Evolutionary conservation across 2,329 filamentous ascomycete genomes (phyloP).

Genomic region (Colletotrichum acutatum): DNA sequence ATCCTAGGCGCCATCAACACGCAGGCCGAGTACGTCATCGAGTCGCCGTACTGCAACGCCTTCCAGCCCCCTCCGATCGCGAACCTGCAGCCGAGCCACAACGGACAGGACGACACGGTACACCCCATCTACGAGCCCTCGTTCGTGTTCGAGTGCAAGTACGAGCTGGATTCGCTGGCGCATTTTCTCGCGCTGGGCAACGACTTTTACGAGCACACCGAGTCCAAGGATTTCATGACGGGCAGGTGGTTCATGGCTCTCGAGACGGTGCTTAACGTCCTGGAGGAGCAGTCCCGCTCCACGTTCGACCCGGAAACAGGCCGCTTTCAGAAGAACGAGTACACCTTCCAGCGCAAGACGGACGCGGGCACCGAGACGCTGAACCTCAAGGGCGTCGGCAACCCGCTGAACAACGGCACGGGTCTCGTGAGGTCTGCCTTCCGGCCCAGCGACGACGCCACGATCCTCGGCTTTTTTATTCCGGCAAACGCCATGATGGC

Average conservation of each 20-base stretch:
- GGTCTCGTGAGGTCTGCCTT: constrained; percentile 92
- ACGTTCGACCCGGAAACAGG: constrained; percentile 81
- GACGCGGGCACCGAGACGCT: constrained; percentile 90
- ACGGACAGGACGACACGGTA: constrained; percentile 85
- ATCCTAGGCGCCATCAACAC: constrained; percentile 96
- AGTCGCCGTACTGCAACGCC: constrained; percentile 96
- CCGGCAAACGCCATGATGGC: constrained; percentile 97
- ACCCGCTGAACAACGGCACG: constrained; percentile 86
- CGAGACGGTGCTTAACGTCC: constrained; percentile 76
- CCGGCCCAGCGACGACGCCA: constrained; percentile 93
- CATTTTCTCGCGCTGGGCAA: constrained; percentile 89
- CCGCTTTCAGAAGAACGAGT: constrained; percentile 76
- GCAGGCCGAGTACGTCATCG: constrained; percentile 93
- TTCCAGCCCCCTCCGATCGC: constrained; percentile 95
- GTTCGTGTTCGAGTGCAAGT: constrained; percentile 97
- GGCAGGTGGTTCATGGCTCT: constrained; percentile 83
- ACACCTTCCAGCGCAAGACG: constrained; percentile 88
- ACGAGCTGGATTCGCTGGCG: constrained; percentile 95
- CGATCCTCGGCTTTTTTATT: constrained; percentile 93
- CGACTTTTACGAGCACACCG: constrained; percentile 85
- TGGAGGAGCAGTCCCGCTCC: constrained; percentile 81
- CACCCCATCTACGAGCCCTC: constrained; percentile 87
- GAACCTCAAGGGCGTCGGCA: constrained; percentile 84
- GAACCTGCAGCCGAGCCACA: constrained; percentile 75
- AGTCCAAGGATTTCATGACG: constrained; percentile 81